Evolutionary conservation across 129 eudicot species (phyloP).

Genomic region (Silybum marianum): DNA sequence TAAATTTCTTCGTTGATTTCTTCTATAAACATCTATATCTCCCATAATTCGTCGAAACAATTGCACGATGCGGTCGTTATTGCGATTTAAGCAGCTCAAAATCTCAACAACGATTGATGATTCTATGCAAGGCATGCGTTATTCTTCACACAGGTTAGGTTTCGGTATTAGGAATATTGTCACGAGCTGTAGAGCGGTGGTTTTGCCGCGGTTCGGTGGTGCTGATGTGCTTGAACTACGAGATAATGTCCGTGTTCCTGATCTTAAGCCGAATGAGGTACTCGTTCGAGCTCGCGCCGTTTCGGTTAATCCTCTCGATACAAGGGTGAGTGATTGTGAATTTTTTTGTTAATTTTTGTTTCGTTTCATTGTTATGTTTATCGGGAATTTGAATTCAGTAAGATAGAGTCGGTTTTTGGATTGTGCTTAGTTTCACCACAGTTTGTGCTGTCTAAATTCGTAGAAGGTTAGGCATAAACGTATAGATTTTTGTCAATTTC

Average conservation of each 20-base stretch:
- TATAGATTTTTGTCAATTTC: not conserved
- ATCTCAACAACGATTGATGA: not conserved
- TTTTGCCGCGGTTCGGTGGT: slow-evolving; percentile 84
- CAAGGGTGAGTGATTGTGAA: slow-evolving; percentile 52
- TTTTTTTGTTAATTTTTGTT: not conserved
- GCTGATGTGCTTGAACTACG: slow-evolving; percentile 80
- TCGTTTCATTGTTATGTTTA: not conserved
- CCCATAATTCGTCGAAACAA: not conserved
- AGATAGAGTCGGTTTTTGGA: slow-evolving; percentile 1
- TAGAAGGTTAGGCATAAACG: not conserved
- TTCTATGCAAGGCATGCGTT: not conserved
- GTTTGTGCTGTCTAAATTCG: not conserved
- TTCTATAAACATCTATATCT: not conserved
- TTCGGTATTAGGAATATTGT: slow-evolving; percentile 43
- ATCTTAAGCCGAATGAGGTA: slow-evolving; percentile 75
- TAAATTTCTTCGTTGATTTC: slow-evolving; percentile 11
- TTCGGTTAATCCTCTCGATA: slow-evolving; percentile 90
- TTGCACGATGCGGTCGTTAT: slow-evolving; percentile 48
- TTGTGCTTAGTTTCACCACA: not conserved
- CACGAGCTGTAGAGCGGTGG: slow-evolving; percentile 87
- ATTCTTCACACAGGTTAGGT: slow-evolving; percentile 29
- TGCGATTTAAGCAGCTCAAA: slow-evolving; percentile 27
- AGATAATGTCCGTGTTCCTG: slow-evolving; percentile 69
- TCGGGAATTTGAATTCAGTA: not conserved
- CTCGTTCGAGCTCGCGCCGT: slow-evolving; percentile 97